These are phyloP conservation scores for Saccharomycopsis selenospora DNA, from an alignment of 805 yeast species.

Conservation along the genomic window DNA sequence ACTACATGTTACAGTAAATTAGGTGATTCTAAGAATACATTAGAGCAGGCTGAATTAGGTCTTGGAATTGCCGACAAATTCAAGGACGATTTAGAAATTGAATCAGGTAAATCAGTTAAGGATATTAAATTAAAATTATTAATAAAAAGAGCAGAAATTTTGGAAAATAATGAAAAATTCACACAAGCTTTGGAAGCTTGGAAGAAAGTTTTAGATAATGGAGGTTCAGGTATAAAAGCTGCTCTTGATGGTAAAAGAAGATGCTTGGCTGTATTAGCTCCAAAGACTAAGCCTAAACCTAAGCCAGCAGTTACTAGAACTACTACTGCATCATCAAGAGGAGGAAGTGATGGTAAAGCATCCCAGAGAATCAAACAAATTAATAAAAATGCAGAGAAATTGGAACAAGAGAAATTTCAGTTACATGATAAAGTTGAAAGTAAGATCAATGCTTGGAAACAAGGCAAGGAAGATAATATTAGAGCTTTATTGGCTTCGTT, in stretches of 20 bases:
- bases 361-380: conserved; percentile 44
- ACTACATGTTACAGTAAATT: conserved; percentile 57
- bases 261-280: conserved; percentile 58
- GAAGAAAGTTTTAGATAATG: conserved; percentile 56
- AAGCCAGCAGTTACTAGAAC: conserved; percentile 9
- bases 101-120: conserved; percentile 47
- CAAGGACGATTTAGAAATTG: conserved; percentile 36
- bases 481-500: conserved; percentile 69
- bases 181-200: conserved; percentile 56
- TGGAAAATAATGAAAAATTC: conserved; percentile 71
- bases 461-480: conserved; percentile 72
- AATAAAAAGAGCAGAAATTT: conserved; percentile 70
- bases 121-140: conserved; percentile 70
- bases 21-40: conserved; percentile 50
- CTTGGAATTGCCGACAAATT: conserved; percentile 25
- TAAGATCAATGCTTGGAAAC: conserved; percentile 54
- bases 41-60: conserved; percentile 30
- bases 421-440: conserved; percentile 57
- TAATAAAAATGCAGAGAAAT: conserved; percentile 36
- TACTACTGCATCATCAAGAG: conserved; percentile 18
- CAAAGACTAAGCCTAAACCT: conserved; percentile 34
- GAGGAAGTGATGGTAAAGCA: conserved; percentile 33
- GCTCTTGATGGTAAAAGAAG: conserved; percentile 78
- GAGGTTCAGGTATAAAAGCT: conserved; percentile 48
- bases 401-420: conserved; percentile 51